Conservation (phyloP, 2,329 filamentous ascomycete species). For the Aspergillus felis region DNA sequence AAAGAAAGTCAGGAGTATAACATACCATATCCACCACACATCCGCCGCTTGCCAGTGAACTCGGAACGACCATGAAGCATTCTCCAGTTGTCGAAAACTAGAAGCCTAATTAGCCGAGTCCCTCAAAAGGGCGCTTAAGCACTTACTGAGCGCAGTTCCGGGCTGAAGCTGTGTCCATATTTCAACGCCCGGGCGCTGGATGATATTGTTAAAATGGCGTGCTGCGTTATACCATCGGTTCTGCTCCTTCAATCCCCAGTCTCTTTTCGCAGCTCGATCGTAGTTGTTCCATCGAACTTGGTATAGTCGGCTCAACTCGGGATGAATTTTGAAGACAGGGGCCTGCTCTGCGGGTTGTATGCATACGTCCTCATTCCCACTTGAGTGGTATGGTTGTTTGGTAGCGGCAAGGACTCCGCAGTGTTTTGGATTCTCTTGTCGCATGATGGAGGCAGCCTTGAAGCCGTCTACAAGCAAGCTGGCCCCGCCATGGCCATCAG, state of each 20-base stretch:
- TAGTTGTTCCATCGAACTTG: constrained; percentile 92
- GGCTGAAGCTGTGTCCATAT: constrained; percentile 80
- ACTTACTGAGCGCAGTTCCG: constrained; percentile 70
- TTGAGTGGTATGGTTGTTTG: constrained; percentile 72
- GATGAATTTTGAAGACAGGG: constrained; percentile 66
- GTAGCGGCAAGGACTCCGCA: constrained; percentile 57
- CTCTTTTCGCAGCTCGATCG: constrained; percentile 68
- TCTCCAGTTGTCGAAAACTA: constrained; percentile 95
- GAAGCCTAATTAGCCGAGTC: constrained; percentile 7
- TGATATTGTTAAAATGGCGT: constrained; percentile 65
- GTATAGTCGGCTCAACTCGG: constrained; percentile 42
- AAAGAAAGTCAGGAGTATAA: constrained; percentile 20
- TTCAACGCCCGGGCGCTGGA: constrained; percentile 62
- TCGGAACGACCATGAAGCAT: constrained; percentile 80
- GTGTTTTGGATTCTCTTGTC: constrained; percentile 49
- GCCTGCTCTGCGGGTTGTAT: constrained; percentile 68
- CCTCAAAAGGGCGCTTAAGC: neutral
- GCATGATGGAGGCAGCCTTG: constrained; percentile 61
- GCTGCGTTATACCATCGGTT: constrained; percentile 76
- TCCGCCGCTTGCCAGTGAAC: constrained; percentile 78
- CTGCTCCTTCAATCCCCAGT: constrained; percentile 49
- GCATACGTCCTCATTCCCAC: constrained; percentile 77
- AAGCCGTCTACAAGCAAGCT: constrained; percentile 87
- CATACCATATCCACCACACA: constrained; percentile 89
- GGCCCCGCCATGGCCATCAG: constrained; percentile 60